These are phyloP conservation scores for Talaromyces ruber DNA, from an alignment of 495 filamentous ascomycete genomes.

Conservation along the genomic window DNA sequence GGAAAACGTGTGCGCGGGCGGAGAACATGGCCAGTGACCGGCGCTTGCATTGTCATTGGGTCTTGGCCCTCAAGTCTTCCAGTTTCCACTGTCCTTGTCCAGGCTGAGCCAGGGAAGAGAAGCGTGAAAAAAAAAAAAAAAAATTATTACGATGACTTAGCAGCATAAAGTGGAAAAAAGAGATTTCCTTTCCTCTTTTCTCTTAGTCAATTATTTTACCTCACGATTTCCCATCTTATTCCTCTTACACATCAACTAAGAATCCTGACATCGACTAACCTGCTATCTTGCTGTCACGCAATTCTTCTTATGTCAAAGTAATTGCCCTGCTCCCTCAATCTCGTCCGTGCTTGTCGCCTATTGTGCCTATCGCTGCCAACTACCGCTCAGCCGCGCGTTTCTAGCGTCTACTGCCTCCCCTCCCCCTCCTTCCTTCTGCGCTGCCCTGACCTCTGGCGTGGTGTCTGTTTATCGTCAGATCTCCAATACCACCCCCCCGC, in stretches of 20 bases:
- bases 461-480: conserved; percentile 2
- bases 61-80: background rate
- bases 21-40: background rate
- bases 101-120: background rate
- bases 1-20: background rate
- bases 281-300: conserved; percentile 15
- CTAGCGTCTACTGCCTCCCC: conserved; percentile 21
- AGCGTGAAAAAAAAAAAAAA: background rate
- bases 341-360: conserved; percentile 2
- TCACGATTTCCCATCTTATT: conserved; percentile 22
- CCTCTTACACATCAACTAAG: conserved; percentile 7
- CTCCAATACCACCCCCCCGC: background rate
- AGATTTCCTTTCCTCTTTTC: conserved; percentile 10
- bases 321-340: background rate
- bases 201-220: conserved; percentile 43
- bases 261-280: background rate
- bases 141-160: background rate
- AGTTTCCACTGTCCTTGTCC: background rate
- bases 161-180: background rate
- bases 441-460: background rate
- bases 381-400: conserved; percentile 40
- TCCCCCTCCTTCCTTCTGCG: conserved; percentile 7
- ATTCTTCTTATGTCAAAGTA: conserved; percentile 42
- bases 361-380: conserved; percentile 3
- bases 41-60: background rate